phyloP scores from a whole-genome alignment of 495 filamentous ascomycete species.

The Penicillium steckii region DNA sequence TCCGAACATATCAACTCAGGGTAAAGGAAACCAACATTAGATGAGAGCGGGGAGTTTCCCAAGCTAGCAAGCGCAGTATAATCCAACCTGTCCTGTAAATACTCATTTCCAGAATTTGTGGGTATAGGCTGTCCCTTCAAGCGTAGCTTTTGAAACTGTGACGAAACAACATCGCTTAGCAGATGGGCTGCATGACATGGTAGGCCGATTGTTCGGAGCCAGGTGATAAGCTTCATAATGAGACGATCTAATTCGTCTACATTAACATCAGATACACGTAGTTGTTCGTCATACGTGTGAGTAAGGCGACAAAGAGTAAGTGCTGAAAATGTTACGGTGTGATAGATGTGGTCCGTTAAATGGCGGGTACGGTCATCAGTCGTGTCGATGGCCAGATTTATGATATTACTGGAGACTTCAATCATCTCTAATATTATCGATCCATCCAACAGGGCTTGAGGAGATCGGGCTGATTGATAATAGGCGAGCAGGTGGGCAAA shows the following conservation, averaged over 20 bases:
- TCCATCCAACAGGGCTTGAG: conserved; percentile 22
- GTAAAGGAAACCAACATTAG: background rate
- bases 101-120: background rate
- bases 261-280: conserved; percentile 15
- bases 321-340: conserved; percentile 39
- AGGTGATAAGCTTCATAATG: conserved; percentile 27
- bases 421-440: conserved; percentile 36
- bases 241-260: conserved; percentile 24
- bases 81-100: background rate
- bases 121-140: too few species aligned
- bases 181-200: conserved; percentile 39
- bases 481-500: conserved; percentile 39
- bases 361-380: conserved; percentile 37
- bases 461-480: conserved; percentile 30
- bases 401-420: conserved; percentile 29
- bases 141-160: background rate
- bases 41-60: background rate
- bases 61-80: background rate
- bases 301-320: conserved; percentile 34
- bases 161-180: conserved; percentile 26
- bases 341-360: conserved; percentile 40
- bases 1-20: conserved; percentile 1
- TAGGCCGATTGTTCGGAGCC: conserved; percentile 37
- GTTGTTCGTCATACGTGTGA: conserved; percentile 29
- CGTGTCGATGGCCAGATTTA: conserved; percentile 37